Base-by-base conservation (phyloP, 345 rosid genomes). In the Rhizophora apiculata region DNA sequence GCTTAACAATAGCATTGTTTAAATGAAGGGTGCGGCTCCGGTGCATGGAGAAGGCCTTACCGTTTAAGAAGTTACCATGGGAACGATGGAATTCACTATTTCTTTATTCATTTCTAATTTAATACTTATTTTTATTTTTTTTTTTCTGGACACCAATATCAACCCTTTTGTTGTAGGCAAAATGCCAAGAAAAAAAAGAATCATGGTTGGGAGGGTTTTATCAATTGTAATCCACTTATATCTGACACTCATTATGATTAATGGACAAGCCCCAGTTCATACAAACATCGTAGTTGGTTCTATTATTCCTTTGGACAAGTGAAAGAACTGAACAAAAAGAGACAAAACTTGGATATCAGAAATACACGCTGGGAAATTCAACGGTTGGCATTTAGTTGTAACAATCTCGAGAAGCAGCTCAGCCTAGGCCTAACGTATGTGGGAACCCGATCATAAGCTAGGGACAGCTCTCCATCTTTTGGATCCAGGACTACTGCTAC, bases 401-500 rank as follows among this genome's bases (percentile, higher is more conserved):
- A 10, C 36, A 22, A 36, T 55, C 62, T 16, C 31, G 13, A 2
- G 8, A 54, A 32, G 34, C 32, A 52, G 22, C 60, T 3, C 6
- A 57, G 63, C 63, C 61, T 66, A 32, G 11, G 30, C 70, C 5
- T 8, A 18, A 51, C 18, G 15, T 0, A 13, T 13, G 49, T 9
- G 15, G 49, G 37, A 72, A 62, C 74, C 60, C 27, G 22, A 31
- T 63, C 54, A 49, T 39, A 56, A 51, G 68, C 52, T 1, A 71
- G 62, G 68, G 30, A 61, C 29, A 32, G 34, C 49, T 13, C 21
- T 67, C 29, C 6, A 62, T 62, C 63, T 68, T 68, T 29, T 53
- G 21, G 59, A 58, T 49, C 60, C 65, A 54, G 56, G 31, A 62
- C 66, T 49, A 78, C 81, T 82, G 72, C 80, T 69, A 46, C 70